Conservation (phyloP, 2,329 filamentous ascomycete species). For the Aureobasidium melanogenum region DNA sequence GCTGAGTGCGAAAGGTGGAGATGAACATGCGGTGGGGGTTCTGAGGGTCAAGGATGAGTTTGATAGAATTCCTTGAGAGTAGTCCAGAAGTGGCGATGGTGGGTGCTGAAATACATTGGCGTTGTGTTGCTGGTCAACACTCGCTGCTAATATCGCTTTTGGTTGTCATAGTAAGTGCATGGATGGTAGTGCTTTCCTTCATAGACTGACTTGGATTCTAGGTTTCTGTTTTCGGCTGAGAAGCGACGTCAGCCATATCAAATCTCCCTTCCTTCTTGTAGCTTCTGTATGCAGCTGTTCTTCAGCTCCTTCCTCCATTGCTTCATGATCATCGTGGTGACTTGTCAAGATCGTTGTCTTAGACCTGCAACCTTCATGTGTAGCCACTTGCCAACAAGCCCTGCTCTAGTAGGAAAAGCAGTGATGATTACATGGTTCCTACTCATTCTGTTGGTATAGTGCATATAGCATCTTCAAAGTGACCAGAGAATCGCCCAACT, state of each 20-base stretch:
- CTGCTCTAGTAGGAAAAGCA: too few species aligned
- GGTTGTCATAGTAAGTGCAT: not conserved
- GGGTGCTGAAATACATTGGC: not conserved
- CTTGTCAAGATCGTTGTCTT: too few species aligned
- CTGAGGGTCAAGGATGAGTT: constrained; percentile 62
- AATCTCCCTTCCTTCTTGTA: not conserved
- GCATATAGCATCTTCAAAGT: too few species aligned
- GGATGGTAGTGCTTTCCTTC: not conserved
- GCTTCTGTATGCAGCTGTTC: too few species aligned
- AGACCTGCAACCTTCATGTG: too few species aligned
- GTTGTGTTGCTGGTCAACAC: not conserved
- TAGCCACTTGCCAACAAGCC: too few species aligned
- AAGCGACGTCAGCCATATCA: not conserved
- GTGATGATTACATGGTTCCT: too few species aligned
- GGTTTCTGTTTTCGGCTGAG: not conserved
- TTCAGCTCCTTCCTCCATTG: too few species aligned
- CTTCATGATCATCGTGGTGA: too few species aligned
- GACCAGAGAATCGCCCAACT: too few species aligned
- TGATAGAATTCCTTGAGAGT: constrained; percentile 44
- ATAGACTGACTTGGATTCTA: not conserved
- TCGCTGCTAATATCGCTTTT: not conserved
- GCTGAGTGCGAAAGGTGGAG: constrained; percentile 73
- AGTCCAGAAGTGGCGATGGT: not conserved
- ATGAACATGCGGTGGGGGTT: constrained; percentile 74
- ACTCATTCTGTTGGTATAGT: too few species aligned